Evolutionary conservation across 2,329 filamentous ascomycete genomes (phyloP).

Genomic region (Ilyonectria robusta): DNA sequence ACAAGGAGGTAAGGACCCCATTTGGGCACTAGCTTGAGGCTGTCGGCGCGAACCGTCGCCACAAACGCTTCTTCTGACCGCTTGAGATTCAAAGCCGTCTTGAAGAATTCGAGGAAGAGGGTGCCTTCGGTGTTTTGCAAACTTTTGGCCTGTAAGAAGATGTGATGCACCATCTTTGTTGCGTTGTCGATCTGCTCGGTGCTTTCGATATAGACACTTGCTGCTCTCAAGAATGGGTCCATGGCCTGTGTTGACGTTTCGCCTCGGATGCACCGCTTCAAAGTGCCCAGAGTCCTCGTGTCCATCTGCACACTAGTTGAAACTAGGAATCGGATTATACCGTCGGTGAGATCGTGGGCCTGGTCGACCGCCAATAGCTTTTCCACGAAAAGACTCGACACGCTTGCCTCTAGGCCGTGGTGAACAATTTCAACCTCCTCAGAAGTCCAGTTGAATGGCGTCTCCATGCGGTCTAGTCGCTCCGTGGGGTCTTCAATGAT

Average conservation of each 20-base stretch:
- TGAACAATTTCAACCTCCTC: constrained; percentile 63
- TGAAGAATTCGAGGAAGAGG: constrained; percentile 63
- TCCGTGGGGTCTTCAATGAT: constrained; percentile 58
- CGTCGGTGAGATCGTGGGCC: constrained; percentile 64
- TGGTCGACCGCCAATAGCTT: constrained; percentile 77
- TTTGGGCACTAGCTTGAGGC: constrained; percentile 51
- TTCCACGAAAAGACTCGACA: constrained; percentile 70
- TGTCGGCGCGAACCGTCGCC: constrained; percentile 37
- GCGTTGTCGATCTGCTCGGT: constrained; percentile 55
- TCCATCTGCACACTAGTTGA: constrained; percentile 66
- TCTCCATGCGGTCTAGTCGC: constrained; percentile 55
- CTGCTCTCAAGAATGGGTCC: constrained; percentile 71
- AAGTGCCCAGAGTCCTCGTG: constrained; percentile 64
- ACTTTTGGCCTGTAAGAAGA: constrained; percentile 59
- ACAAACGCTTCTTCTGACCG: constrained; percentile 47
- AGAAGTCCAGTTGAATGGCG: constrained; percentile 60
- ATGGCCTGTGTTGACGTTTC: constrained; percentile 58
- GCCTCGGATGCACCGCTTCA: constrained; percentile 69
- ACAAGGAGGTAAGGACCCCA: constrained; percentile 68
- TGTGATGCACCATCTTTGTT: constrained; percentile 58
- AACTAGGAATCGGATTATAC: constrained; percentile 72
- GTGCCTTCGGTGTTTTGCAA: constrained; percentile 64
- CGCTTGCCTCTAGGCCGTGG: constrained; percentile 51
- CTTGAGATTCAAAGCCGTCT: constrained; percentile 47
- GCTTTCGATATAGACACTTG: constrained; percentile 65